Evolutionary conservation across 2,329 filamentous ascomycete genomes (phyloP), one percentile per base, ranked within the genome.

Genomic region (Teratosphaeria epicoccoides): DNA sequence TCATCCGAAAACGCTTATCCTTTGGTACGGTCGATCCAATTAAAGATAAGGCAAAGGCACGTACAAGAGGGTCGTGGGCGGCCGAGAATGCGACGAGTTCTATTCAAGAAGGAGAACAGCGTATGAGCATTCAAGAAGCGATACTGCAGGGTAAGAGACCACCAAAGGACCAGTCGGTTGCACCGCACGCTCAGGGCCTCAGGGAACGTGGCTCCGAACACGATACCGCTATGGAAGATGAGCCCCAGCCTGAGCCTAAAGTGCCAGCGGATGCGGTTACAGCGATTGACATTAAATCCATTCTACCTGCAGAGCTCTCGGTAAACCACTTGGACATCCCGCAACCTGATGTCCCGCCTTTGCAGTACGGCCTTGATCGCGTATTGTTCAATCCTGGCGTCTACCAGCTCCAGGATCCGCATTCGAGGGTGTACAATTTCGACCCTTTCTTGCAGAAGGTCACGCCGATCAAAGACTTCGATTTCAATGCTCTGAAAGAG

Each of bases 381-480:
- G 91, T 94, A n/a, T 73, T 98, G 2, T 98, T 98, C 77, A 98
- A 96, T 63, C 85, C 85, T 1, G 90, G 93, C 22, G 87, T 96
- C 33, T 95, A 96, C 67, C 84, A 88, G 48, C 78, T 98, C 49
- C 90, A 95, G 69, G 93, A 98, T 66, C 83, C 85, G 23, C 81
- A 88, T 52, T 89, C 91, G 37, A 79, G 83, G 17, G 88, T 97
- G 6, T 98, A 83, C 76, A 98, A 98, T 67, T 98, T 98, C 62
- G 91, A 98, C 65, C 93, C 94, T 0, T 96, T 96, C 63, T 77
- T 98, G 20, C 82, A 89, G 54, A 83, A 82, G 49, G 94, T 98
- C 61, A 97, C 97, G 88, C 90, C 93, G 1, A 83, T 93, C 14
- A 75, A 80, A 2, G 88, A 98, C 64, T 98, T 98, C 63, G 88